Percentiles rank a stretch among this genome's conserved stretches.
phyloP scores from a whole-genome alignment of 2,329 filamentous ascomycete genomes.

The Pyricularia grisea region DNA sequence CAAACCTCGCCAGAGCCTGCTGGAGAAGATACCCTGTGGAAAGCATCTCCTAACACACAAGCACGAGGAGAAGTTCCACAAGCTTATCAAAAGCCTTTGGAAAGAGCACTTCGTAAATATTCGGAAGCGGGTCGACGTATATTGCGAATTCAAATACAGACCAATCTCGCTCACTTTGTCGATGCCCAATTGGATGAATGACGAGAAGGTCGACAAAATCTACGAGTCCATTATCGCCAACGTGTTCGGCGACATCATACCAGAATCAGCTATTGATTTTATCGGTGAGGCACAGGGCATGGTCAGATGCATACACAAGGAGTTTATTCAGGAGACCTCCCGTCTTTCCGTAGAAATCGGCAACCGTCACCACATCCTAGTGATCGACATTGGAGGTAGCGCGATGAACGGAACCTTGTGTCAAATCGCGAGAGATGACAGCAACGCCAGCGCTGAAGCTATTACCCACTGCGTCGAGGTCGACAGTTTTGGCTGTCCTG shows the following conservation, averaged over 20 bases:
- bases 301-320: background rate
- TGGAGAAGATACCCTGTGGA: background rate
- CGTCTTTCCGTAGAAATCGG: background rate
- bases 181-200: background rate
- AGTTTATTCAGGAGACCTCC: background rate
- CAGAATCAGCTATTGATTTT: background rate
- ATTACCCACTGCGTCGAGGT: background rate
- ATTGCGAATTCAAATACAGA: background rate
- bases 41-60: background rate
- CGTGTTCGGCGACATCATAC: background rate
- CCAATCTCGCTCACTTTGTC: background rate
- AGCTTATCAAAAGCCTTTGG: background rate
- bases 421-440: background rate
- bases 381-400: background rate
- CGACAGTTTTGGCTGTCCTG: background rate
- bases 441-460: background rate
- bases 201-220: background rate
- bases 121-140: background rate
- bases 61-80: background rate
- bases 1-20: background rate
- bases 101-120: background rate
- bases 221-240: background rate
- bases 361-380: background rate
- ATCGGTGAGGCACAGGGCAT: constrained; percentile 1
- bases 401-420: background rate